A percentile compares a stretch with the other conserved stretches of the same genome.
Conservation (phyloP, 1,284 basidiomycete species). For the Cutaneotrichosporon mucoides region DNA sequence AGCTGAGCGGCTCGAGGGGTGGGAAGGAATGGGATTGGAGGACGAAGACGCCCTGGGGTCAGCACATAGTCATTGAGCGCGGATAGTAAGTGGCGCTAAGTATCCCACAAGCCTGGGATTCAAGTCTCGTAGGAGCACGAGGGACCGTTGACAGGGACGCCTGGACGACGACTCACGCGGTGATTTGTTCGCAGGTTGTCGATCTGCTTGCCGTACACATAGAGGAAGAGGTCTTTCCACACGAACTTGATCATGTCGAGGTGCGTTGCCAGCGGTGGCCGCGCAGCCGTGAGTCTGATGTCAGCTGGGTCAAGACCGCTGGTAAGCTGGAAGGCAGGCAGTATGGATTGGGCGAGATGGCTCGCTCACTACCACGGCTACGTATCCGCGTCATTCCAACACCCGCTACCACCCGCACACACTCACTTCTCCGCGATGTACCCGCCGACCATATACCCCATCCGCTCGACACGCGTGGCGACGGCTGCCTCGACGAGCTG, state of each 20-base stretch:
- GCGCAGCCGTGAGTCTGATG: slow-evolving; percentile 68
- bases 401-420: too few species aligned
- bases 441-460: slow-evolving; percentile 81
- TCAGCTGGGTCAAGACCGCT: too few species aligned
- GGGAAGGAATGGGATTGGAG: slow-evolving; percentile 87
- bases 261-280: slow-evolving; percentile 71
- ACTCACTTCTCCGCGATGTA: slow-evolving; percentile 77
- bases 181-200: slow-evolving; percentile 94
- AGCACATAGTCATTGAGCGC: neutral
- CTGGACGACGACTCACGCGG: slow-evolving; percentile 54
- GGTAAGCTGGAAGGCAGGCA: too few species aligned
- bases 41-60: slow-evolving; percentile 77
- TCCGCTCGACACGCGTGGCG: slow-evolving; percentile 65
- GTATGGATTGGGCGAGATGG: too few species aligned
- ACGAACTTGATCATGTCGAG: slow-evolving; percentile 91
- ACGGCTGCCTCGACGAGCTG: slow-evolving; percentile 69
- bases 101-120: too few species aligned
- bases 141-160: too few species aligned
- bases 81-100: too few species aligned
- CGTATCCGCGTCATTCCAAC: too few species aligned
- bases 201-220: slow-evolving; percentile 66
- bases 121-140: too few species aligned
- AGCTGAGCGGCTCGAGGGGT: slow-evolving; percentile 70
- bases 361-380: too few species aligned
- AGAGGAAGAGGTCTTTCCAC: slow-evolving; percentile 75